These are phyloP conservation scores for Peniophora sp. DNA, from an alignment of 1,284 basidiomycete genomes.

Conservation along the genomic window DNA sequence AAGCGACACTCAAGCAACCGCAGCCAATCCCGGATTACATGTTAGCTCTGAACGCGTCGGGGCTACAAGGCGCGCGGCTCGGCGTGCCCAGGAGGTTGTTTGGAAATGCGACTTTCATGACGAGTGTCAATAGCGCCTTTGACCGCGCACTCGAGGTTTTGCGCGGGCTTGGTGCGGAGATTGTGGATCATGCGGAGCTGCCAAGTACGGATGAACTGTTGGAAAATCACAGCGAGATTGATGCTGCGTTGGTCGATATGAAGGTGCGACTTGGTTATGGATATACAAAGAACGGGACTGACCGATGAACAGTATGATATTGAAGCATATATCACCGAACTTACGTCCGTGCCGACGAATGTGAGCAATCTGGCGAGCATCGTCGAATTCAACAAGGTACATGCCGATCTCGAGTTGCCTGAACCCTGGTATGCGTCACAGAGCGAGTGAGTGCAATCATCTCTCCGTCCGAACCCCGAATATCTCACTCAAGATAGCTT, in stretches of 20 bases:
- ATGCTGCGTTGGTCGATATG: slow-evolving; percentile 31
- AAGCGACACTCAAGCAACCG: slow-evolving; percentile 34
- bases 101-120: slow-evolving; percentile 15
- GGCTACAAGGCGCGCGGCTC: slow-evolving; percentile 29
- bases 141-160: slow-evolving; percentile 30
- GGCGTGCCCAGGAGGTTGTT: slow-evolving; percentile 28
- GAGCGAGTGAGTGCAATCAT: slow-evolving; percentile 27
- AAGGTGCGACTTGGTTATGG: no score
- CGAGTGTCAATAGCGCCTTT: slow-evolving; percentile 23
- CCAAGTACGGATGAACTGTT: slow-evolving; percentile 25
- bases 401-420: slow-evolving; percentile 31
- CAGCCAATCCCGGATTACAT: slow-evolving; percentile 29
- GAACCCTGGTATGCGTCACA: slow-evolving; percentile 32
- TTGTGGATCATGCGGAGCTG: slow-evolving; percentile 35
- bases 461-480: not conserved
- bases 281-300: no score
- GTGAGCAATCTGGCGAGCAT: slow-evolving; percentile 30
- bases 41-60: slow-evolving; percentile 25
- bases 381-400: slow-evolving; percentile 33
- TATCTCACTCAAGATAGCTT: slow-evolving; percentile 12
- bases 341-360: slow-evolving; percentile 27
- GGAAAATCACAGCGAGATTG: slow-evolving; percentile 20
- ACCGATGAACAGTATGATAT: slow-evolving; percentile 21
- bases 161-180: slow-evolving; percentile 27
- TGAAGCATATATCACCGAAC: slow-evolving; percentile 23